Base-by-base conservation (phyloP, 495 filamentous ascomycete genomes). In the Lasiosphaeris hirsuta region DNA sequence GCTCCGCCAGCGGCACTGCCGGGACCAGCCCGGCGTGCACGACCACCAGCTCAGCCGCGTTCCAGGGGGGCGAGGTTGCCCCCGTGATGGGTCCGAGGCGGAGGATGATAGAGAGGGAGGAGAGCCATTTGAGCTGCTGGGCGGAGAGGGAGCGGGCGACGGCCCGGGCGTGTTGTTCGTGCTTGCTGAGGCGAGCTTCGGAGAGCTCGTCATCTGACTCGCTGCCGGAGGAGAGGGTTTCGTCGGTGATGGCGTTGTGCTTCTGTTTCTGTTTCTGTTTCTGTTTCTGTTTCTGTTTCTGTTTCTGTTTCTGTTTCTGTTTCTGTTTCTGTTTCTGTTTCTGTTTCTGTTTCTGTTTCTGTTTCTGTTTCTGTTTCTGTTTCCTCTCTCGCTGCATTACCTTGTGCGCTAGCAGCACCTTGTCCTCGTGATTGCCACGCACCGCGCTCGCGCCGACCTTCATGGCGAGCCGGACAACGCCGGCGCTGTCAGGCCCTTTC, bases 341-440 rank as follows among this genome's bases (percentile, higher is more conserved):
- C 65, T 46, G 54, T 49, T 51, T 58, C 41, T n/a, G n/a, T 33
- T 57, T 35, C 38, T 57, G 55, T 47, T 53, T 59, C 65, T 46
- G 54, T 49, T 51, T 58, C 41, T 23, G 40, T 33, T 57, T 35
- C 38, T 57, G 55, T 47, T 53, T 59, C 65, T 46, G 54, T 49
- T 51, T 58, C 41, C 35, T 40, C 51, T 62, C 41, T 51, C 44
- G 11, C 15, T 60, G 53, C 7, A 51, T 41, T 1, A 46, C 43
- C 47, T 44, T 52, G 47, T 57, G 39, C 2, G 49, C 54, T 17
- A 55, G 74, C 15, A 96, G 75, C 10, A 96, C 78, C 9, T 84
- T 79, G 64, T 98, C 90, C 66, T 98, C 94, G 70, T 97, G 92
- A 72, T 98, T 97, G 11, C 94, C 94, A 23, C 94, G 84, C 1